Percentiles rank a stretch among this genome's conserved stretches.
phyloP scores from a whole-genome alignment of 2,329 filamentous ascomycete genomes.

The Ceratocystis variospora region DNA sequence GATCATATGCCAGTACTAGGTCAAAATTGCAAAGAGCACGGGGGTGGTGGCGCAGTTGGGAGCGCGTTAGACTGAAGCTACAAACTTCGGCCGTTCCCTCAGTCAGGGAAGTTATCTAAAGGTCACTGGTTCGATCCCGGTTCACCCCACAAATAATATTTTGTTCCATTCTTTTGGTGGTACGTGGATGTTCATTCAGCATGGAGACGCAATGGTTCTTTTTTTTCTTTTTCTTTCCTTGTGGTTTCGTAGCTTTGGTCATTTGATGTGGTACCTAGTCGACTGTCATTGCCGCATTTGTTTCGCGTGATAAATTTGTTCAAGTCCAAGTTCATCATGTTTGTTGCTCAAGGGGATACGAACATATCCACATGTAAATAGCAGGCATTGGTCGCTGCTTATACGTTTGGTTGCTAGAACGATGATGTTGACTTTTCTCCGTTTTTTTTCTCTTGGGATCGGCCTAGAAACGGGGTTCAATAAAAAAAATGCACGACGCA shows the following conservation, averaged over 20 bases:
- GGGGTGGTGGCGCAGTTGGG: conserved; percentile 19
- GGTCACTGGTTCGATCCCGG: conserved; percentile 19
- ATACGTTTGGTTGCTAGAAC: neutral
- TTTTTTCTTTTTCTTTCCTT: neutral
- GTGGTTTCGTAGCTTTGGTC: neutral
- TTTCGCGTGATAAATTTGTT: no score
- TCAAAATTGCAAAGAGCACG: neutral
- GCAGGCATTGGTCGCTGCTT: neutral
- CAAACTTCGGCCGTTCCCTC: conserved; percentile 17
- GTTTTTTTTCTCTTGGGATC: neutral
- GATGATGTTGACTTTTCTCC: neutral
- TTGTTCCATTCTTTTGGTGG: neutral
- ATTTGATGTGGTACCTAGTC: neutral
- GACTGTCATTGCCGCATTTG: no score
- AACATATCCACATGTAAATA: neutral
- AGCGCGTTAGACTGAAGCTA: conserved; percentile 20
- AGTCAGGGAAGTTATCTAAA: conserved; percentile 16
- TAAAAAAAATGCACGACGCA: neutral
- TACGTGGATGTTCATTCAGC: neutral
- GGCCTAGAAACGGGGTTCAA: neutral
- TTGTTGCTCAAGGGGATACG: no score
- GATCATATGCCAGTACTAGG: neutral
- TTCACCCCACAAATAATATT: conserved; percentile 11
- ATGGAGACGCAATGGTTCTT: neutral
- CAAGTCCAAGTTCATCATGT: no score